A percentile compares a stretch with the other conserved stretches of the same genome.
Evolutionary conservation across 2,329 filamentous ascomycete species (phyloP).

Genomic region (Fusarium globosum): DNA sequence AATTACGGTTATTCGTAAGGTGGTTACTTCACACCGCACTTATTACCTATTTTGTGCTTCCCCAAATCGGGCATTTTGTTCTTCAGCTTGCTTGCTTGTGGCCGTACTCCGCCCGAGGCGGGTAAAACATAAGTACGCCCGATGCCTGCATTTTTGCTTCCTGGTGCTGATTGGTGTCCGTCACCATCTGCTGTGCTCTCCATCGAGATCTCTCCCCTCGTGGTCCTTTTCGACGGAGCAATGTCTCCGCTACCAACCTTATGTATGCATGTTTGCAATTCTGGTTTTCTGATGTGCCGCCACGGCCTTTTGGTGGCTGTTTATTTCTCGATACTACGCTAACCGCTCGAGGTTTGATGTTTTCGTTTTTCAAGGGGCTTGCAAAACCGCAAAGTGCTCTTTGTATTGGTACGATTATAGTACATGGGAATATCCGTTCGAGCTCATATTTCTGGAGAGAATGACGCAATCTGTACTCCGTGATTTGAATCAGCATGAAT

Average conservation of each 20-base stretch:
- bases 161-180: slow-evolving; percentile 9
- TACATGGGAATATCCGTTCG: slow-evolving; percentile 14
- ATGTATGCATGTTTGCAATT: neutral
- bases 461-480: neutral
- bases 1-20: neutral
- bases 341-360: neutral
- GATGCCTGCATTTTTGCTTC: slow-evolving; percentile 7
- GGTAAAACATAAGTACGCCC: slow-evolving; percentile 2
- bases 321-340: neutral
- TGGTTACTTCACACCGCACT: slow-evolving; percentile 7
- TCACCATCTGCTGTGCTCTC: slow-evolving; percentile 2
- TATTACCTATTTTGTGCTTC: neutral
- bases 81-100: neutral
- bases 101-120: neutral
- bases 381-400: neutral
- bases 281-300: slow-evolving; percentile 24
- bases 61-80: neutral
- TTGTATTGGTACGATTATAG: neutral
- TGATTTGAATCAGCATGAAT: neutral
- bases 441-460: neutral
- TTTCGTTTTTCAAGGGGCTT: neutral
- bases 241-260: slow-evolving; percentile 13
- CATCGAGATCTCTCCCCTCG: slow-evolving; percentile 37
- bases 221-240: slow-evolving; percentile 28
- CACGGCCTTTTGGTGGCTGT: slow-evolving; percentile 5